Base-by-base conservation (phyloP, 768 basidiomycete species). In the Serendipita sp. region DNA sequence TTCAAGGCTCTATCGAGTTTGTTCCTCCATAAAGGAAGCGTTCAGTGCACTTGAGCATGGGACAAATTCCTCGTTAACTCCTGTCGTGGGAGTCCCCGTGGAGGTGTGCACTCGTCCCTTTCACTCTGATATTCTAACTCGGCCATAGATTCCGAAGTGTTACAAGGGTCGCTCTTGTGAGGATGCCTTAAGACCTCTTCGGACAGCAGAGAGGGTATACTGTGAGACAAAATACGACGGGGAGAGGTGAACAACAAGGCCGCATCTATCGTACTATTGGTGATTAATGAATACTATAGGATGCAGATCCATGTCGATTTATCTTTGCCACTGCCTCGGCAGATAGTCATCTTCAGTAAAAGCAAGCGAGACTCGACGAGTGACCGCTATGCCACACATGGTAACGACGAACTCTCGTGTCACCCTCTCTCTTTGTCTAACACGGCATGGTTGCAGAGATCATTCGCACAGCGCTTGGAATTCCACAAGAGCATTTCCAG, bases 211-310 rank as follows among this genome's bases (percentile, higher is more conserved):
- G 10, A 73, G 71, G 31, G 76, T 92, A 6, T 94, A 87, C 82
- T 88, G 86, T 1, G 93, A 97, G 74, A 92, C 85, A 0, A 97
- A 97, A 72, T 94, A 94, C 71, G 93, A 95, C 65, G 93, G 93
- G 8, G 92, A 95, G 73, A 80, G 93, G 77, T 76, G 16, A 43
- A 72, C 40, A 6, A 16, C 4, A 45, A 16, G 16, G 37, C 44
- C 44, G 31, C 15, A 44, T 34, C 45, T 8, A 29, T 18, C 27
- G 8, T n/a, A 44, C 3, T 5, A 27, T 23, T 64, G 16, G 1
- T 13, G 62, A n/a, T 15, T 11, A 1, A 2, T 10, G 13, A 63
- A 52, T 52, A 8, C 48, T 37, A 23, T 29, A 76, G 75, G n/a
- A 86, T 91, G 63, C 93, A 97, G 69, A 91, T 94, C 31, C 93